Evolutionary conservation across 2,329 filamentous ascomycete genomes (phyloP), one percentile per base, ranked within the genome.

Genomic region (Alternaria burnsii): DNA sequence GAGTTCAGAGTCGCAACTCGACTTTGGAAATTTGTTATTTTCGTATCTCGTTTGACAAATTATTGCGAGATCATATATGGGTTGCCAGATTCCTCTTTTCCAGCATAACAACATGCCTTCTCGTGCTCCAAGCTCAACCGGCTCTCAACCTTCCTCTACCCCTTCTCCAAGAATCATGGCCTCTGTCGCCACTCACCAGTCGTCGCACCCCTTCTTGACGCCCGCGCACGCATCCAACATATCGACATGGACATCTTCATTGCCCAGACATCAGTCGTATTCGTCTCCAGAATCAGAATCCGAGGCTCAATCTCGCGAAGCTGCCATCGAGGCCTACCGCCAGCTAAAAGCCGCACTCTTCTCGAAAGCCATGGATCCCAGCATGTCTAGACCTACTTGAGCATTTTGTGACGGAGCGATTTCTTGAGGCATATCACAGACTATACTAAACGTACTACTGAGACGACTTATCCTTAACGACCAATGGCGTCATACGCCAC

Each of bases 291-390:
- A 62, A 5, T 64, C 70, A 14, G 58, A 71, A 22, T 51, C 56
- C 5, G 70, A 72, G 7, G 36, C 47, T 14, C 59, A 53, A 30
- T 71, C 73, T 16, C 68, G 65, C 44, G 68, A 76, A 44, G 70
- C 70, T 40, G 70, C 73, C 8, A 70, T 78, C 48, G 72, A 77
- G 68, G 76, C 74, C 18, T 78, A 78, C 59, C 67, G 62, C 58
- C 71, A 72, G 46, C 63, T 78, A 36, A 78, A 74, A 55, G 59
- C 71, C 11, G 68, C 70, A 24, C 63, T 78, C 5, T 76, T 78
- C 52, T 69, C 65, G 11, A 75, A 67, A 88, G 66, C 70, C 18
- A 22, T 44, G 11, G 54, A 46, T 14, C 41, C 67, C 7, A 62
- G 47, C 9, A 26, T 50, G n/a, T 14, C 40, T 12, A 51, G 47